A percentile compares a stretch with the other conserved stretches of the same genome.
Evolutionary conservation across 768 basidiomycete genomes (phyloP).

Genomic region (Trametes elegans): DNA sequence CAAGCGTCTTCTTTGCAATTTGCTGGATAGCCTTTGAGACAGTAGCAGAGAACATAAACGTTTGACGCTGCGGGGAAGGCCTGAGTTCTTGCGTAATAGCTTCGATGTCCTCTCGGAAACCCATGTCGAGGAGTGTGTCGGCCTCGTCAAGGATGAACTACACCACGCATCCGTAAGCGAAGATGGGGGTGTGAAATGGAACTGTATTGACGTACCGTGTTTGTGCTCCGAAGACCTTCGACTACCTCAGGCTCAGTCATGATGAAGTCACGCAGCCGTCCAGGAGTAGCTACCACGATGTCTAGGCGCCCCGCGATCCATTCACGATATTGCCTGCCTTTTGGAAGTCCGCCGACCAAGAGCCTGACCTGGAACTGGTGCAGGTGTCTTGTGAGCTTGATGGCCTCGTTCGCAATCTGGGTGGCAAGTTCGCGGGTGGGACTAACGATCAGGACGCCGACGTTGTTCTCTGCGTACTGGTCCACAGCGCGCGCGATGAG

Average conservation of each 20-base stretch:
- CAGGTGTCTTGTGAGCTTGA: conserved; percentile 60
- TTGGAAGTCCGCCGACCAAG: conserved; percentile 76
- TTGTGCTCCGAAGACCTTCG: conserved; percentile 49
- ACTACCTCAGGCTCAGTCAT: conserved; percentile 54
- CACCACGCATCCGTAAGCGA: not conserved
- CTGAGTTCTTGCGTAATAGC: conserved; percentile 67
- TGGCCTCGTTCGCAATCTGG: conserved; percentile 85
- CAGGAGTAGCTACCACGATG: conserved; percentile 89
- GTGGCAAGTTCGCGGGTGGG: conserved; percentile 90
- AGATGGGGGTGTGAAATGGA: not conserved
- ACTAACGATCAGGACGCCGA: conserved; percentile 79
- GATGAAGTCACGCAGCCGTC: conserved; percentile 75
- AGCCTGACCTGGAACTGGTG: conserved; percentile 65
- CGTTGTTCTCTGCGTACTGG: conserved; percentile 43
- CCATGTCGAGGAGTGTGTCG: conserved; percentile 89
- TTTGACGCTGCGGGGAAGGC: conserved; percentile 66
- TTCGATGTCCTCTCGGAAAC: conserved; percentile 85
- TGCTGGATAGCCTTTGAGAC: conserved; percentile 70
- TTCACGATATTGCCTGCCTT: conserved; percentile 60
- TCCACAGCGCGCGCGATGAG: conserved; percentile 33
- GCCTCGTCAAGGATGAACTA: conserved; percentile 92
- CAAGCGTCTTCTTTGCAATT: conserved; percentile 60
- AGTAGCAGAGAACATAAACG: conserved; percentile 90
- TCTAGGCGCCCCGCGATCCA: conserved; percentile 68
- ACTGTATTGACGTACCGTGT: conserved; percentile 47